These are phyloP conservation scores for Cenchrus americanus DNA, from an alignment of 176 grass and related monocot genomes.

Conservation along the genomic window DNA sequence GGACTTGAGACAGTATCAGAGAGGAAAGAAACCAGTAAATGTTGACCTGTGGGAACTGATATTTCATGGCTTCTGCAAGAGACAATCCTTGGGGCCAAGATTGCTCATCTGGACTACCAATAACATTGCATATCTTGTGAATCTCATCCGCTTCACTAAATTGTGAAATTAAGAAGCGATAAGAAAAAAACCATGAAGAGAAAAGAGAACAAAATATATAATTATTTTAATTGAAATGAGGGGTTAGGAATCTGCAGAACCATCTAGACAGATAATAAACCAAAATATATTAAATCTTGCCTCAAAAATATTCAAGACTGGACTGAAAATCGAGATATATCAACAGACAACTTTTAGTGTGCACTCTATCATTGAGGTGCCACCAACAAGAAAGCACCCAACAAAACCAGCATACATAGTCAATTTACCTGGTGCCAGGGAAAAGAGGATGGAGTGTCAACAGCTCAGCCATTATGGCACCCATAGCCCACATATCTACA, in stretches of 20 bases:
- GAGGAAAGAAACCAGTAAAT: background rate
- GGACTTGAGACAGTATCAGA: background rate
- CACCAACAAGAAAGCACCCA: background rate
- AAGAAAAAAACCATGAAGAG: slow-evolving; percentile 28
- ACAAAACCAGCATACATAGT: background rate
- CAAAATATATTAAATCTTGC: slow-evolving; percentile 17
- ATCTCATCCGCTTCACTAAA: slow-evolving; percentile 95
- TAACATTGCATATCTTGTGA: slow-evolving; percentile 90
- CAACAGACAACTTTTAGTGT: background rate
- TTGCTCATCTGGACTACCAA: slow-evolving; percentile 79
- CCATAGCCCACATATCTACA: slow-evolving; percentile 99
- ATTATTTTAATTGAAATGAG: background rate
- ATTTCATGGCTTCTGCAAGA: slow-evolving; percentile 84
- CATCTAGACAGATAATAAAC: background rate
- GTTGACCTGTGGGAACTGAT: slow-evolving; percentile 88
- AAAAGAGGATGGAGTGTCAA: slow-evolving; percentile 95
- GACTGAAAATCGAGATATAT: background rate
- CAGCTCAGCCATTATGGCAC: slow-evolving; percentile 99
- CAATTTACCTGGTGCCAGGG: slow-evolving; percentile 84
- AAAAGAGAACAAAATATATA: background rate
- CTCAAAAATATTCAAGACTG: background rate
- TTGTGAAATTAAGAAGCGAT: slow-evolving; percentile 22
- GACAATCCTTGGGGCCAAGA: slow-evolving; percentile 89
- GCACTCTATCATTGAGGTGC: background rate
- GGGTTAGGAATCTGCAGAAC: background rate